Evolutionary conservation across 352 stramenopile species (phyloP), one percentile per base, ranked within the genome.

Genomic region (Globisporangium megalacanthum): DNA sequence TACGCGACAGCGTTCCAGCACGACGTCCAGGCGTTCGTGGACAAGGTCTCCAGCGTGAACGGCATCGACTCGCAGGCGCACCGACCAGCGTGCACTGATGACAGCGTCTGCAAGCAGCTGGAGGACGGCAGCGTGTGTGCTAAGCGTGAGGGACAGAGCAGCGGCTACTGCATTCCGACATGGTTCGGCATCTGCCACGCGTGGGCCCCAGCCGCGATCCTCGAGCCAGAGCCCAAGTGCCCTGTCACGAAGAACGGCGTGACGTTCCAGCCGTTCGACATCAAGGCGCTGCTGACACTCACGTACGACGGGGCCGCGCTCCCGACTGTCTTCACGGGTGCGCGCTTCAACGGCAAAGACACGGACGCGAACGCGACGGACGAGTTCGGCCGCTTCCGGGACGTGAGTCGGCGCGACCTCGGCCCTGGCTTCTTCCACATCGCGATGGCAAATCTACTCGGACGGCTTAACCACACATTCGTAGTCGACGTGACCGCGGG

Each of bases 101-200:
- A 72, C 15, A 58, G 46, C 4, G 69, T 79, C 13, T 83, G 76
- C 56, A 62, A 56, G 11, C 13, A 29, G 3, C 55, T 80, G 6
- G 66, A 79, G 2, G 70, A 81, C 20, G 54, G 52, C 19, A 83
- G 72, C 41, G 69, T 77, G 19, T 86, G 76, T 31, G 69, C 71
- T 13, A 77, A 72, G 33, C 73, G 73, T 10, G 29, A 62, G 0
- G 64, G 68, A 5, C 47, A 66, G 25, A 61, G 54, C 19, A 45
- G 41, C 0, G 73, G 76, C 13, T 65, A 78, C 57, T 86, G 76
- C 51, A 75, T 86, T 33, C 76, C 74, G 4, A 82, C 60, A 0
- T 86, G 76, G 76, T 83, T 80, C 52, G 76, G 73, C 49, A 78
- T 86, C 52, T 86, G 76, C 25, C 76, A 86, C 59, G 76, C 76